Conservation (phyloP, 1,284 basidiomycete species). For the Microstroma glucosiphilum region DNA sequence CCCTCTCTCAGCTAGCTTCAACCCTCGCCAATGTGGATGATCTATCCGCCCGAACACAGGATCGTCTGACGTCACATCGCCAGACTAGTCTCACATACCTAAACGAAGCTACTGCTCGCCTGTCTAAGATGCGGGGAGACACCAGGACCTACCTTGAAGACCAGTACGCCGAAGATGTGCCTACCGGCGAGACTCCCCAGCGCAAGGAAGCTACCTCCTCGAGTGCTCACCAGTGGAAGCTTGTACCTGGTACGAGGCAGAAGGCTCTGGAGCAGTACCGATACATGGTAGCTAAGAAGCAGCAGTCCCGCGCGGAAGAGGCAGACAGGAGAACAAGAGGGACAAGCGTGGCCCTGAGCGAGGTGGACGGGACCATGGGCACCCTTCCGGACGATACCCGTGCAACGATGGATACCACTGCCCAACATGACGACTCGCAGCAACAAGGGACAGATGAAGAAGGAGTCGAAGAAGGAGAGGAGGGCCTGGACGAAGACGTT, state of each 20-base stretch:
- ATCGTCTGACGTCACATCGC: neutral
- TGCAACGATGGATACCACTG: slow-evolving; percentile 15
- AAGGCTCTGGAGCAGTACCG: slow-evolving; percentile 28
- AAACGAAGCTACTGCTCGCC: neutral
- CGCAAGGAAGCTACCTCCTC: slow-evolving; percentile 26
- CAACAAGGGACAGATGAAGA: slow-evolving; percentile 7
- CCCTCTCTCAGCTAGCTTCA: neutral
- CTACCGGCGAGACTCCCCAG: slow-evolving; percentile 37
- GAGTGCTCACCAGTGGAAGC: slow-evolving; percentile 16
- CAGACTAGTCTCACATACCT: neutral
- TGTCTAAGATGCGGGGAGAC: slow-evolving; percentile 2
- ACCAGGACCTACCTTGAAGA: slow-evolving; percentile 11
- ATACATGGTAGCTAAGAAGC: slow-evolving; percentile 8
- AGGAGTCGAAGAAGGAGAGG: slow-evolving; percentile 6
- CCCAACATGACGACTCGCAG: neutral
- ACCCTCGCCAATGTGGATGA: slow-evolving; percentile 3
- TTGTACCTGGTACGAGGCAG: slow-evolving; percentile 25
- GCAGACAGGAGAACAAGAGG: neutral
- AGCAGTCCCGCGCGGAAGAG: neutral
- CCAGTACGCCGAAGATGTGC: slow-evolving; percentile 18
- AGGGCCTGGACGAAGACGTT: slow-evolving; percentile 3
- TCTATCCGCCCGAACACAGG: neutral
- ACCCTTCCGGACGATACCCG: slow-evolving; percentile 22
- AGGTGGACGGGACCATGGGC: neutral
- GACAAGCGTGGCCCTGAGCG: neutral